Percentiles rank a stretch among this genome's conserved stretches.
Evolutionary conservation across 129 eudicot genomes (phyloP).

Genomic region (Lonicera japonica): DNA sequence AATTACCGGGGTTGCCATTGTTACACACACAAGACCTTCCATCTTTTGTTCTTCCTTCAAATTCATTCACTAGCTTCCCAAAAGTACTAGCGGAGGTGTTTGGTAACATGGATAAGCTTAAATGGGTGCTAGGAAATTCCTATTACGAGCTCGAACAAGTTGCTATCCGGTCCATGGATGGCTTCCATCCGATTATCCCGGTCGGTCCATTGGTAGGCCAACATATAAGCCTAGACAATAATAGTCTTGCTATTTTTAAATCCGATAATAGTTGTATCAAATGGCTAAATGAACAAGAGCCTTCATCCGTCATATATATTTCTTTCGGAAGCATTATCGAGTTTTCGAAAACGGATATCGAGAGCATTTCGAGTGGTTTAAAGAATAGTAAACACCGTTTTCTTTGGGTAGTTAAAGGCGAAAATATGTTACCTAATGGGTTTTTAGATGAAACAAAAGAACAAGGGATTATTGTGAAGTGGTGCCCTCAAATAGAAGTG

Average conservation of each 20-base stretch:
- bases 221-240: conserved; percentile 8
- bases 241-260: neutral
- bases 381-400: conserved; percentile 24
- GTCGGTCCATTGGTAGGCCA: conserved; percentile 44
- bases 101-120: conserved; percentile 19
- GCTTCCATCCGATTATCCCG: conserved; percentile 20
- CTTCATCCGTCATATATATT: conserved; percentile 35
- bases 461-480: conserved; percentile 40
- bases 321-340: conserved; percentile 37
- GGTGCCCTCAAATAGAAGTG: conserved; percentile 41
- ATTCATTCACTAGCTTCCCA: conserved; percentile 14
- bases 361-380: conserved; percentile 20
- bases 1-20: conserved; percentile 39
- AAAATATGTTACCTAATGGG: conserved; percentile 2
- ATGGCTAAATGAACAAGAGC: conserved; percentile 31
- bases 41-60: conserved; percentile 45
- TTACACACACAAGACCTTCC: conserved; percentile 28
- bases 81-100: conserved; percentile 13
- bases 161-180: conserved; percentile 20
- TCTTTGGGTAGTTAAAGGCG: conserved; percentile 38
- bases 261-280: conserved; percentile 21
- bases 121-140: conserved; percentile 40
- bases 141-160: conserved; percentile 41
- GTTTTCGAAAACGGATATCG: conserved; percentile 16
- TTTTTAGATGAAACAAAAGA: conserved; percentile 22